Base-by-base conservation (phyloP, 164 flowering plant species). In the Aristolochia fimbriata region DNA sequence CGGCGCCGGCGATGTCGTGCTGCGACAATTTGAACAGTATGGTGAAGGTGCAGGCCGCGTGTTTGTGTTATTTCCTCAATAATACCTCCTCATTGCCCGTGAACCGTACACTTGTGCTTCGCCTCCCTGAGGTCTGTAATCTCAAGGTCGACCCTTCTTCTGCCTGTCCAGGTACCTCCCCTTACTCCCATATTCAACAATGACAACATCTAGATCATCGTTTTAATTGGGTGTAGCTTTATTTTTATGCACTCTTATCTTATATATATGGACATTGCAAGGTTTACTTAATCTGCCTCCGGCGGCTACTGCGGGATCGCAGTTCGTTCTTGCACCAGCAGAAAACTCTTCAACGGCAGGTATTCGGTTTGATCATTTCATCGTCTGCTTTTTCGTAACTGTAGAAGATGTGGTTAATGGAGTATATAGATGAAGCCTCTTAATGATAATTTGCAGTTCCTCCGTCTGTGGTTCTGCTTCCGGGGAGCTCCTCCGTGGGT, bases 11-110 rank as follows among this genome's bases (percentile, higher is more conserved):
- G 1, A 73, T 51, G 55, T 14, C 71, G 0, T 90, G 97, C 71
- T 87, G 97, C 37, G 70, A 73, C 52, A 76, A 71, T 71, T 78
- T 90, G 55, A 55, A 41, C 7, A 76, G 68, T 31, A 63, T 85
- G 64, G 74, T 80, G 54, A 33, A 7, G 48, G 66, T 75, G 67
- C 73, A 80, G 24, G 75, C 83, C 0, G 48, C 55, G 7, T 90
- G 97, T 67, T 74, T 90, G 23, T 90, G 95, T 66, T 63, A 76
- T 19, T 59, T 87, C 68, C 78, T 85, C n/a, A 75, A 80, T 48
- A 68, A 70, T 62, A 57, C 81, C 13, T 43, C 31, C 27, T 43
- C 77, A 27, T 70, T 87, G 61, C 82, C 92, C 16, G 71, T 87
- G 47, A 84, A 90, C 67, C 60, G 59, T 61, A 84, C 92, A 2